phyloP scores from a whole-genome alignment of 2,329 filamentous ascomycete genomes.

The Tolypocladium album region DNA sequence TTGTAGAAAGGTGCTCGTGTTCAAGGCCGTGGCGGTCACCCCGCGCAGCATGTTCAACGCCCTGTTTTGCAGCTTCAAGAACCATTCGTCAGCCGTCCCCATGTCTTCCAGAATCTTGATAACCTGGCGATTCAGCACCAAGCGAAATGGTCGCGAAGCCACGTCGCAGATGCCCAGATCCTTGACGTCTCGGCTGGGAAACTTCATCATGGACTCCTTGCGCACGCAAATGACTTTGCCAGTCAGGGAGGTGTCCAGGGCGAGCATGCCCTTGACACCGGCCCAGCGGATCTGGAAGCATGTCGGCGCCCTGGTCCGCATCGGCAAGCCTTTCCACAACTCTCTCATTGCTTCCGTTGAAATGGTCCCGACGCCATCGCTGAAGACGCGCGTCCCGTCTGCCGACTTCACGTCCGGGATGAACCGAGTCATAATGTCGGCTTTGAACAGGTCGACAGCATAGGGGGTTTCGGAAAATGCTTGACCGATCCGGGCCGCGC shows the following conservation, averaged over 20 bases:
- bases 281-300: constrained; percentile 65
- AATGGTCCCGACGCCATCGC: constrained; percentile 70
- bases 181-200: constrained; percentile 39
- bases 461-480: constrained; percentile 67
- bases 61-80: constrained; percentile 52
- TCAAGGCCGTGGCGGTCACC: constrained; percentile 46
- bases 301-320: constrained; percentile 40
- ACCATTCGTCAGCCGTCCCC: constrained; percentile 44
- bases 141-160: constrained; percentile 53
- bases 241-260: constrained; percentile 49
- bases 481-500: constrained; percentile 50
- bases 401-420: constrained; percentile 42
- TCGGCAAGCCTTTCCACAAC: constrained; percentile 47
- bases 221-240: constrained; percentile 53
- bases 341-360: constrained; percentile 46
- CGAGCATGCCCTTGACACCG: constrained; percentile 70
- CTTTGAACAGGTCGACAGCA: constrained; percentile 39
- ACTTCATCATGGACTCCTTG: constrained; percentile 68
- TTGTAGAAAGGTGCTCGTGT: constrained; percentile 57
- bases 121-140: constrained; percentile 67
- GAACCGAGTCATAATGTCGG: constrained; percentile 17
- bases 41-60: constrained; percentile 49
- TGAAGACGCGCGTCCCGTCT: constrained; percentile 51
- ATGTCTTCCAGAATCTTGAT: constrained; percentile 85
- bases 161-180: constrained; percentile 65